Conservation (phyloP, 2,329 filamentous ascomycete genomes). For the Dissoconium aciculare region DNA sequence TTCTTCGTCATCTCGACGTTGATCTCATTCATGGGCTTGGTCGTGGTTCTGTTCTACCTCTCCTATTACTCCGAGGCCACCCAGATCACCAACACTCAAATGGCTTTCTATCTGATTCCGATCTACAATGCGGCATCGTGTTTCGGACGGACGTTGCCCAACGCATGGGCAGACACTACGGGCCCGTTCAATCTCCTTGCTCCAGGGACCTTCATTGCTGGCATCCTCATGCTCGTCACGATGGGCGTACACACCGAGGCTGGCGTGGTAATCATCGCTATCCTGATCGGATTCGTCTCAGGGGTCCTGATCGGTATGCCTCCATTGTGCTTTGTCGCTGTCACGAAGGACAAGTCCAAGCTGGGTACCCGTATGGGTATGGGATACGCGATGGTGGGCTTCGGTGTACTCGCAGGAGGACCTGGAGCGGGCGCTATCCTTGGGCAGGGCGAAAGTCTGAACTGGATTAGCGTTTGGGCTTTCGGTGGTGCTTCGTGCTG, state of each 20-base stretch:
- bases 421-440: constrained; percentile 4
- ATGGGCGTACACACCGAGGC: constrained; percentile 29
- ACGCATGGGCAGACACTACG: constrained; percentile 16
- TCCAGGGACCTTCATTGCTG: constrained; percentile 30
- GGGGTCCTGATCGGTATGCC: constrained; percentile 26
- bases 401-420: constrained; percentile 4
- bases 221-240: constrained; percentile 40
- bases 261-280: constrained; percentile 18
- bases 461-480: constrained; percentile 24
- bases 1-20: constrained; percentile 2
- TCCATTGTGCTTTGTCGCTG: constrained; percentile 20
- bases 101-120: constrained; percentile 4
- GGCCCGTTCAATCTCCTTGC: constrained; percentile 40
- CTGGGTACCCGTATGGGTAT: constrained; percentile 5
- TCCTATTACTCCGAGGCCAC: constrained; percentile 2
- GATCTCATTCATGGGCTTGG: constrained; percentile 1
- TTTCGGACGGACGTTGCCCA: constrained; percentile 3
- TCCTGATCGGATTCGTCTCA: constrained; percentile 25
- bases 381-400: constrained; percentile 2
- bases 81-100: constrained; percentile 1
- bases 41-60: constrained; percentile 3
- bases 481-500: constrained; percentile 27
- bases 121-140: constrained; percentile 3
- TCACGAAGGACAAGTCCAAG: constrained; percentile 23
- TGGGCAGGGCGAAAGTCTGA: background rate